These are phyloP conservation scores for Isatis lusitanica DNA, from an alignment of 441 rosid genomes.

Conservation along the genomic window DNA sequence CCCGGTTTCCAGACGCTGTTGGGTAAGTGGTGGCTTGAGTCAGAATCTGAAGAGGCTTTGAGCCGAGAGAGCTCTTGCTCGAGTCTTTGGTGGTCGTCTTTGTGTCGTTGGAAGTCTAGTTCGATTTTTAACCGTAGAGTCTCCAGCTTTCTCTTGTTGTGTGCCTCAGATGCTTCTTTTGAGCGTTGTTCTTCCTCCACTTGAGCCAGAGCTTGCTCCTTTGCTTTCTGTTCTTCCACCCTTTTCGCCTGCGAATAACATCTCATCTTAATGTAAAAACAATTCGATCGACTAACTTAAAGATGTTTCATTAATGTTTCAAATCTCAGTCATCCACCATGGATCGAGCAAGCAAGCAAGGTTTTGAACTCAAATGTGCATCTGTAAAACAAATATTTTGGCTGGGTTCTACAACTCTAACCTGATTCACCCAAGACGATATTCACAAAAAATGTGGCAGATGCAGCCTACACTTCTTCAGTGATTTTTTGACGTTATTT, in stretches of 20 bases:
- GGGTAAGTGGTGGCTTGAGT: slow-evolving; percentile 41
- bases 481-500: background rate
- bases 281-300: background rate
- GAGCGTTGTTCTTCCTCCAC: slow-evolving; percentile 61
- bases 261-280: background rate
- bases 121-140: slow-evolving; percentile 70
- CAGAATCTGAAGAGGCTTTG: slow-evolving; percentile 42
- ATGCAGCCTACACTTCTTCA: slow-evolving; percentile 16
- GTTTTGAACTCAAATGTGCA: background rate
- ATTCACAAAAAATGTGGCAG: background rate
- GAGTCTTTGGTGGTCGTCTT: slow-evolving; percentile 81
- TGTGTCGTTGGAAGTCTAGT: slow-evolving; percentile 82
- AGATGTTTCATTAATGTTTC: background rate
- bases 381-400: background rate
- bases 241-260: slow-evolving; percentile 51
- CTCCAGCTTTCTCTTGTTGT: slow-evolving; percentile 68
- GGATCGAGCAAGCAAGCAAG: background rate
- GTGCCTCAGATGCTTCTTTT: slow-evolving; percentile 68
- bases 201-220: slow-evolving; percentile 53
- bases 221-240: slow-evolving; percentile 58
- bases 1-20: slow-evolving; percentile 35
- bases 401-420: too few species aligned
- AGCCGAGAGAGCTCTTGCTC: slow-evolving; percentile 81
- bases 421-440: background rate
- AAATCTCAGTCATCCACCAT: slow-evolving; percentile 1